Evolutionary conservation across 345 rosid genomes (phyloP), one percentile per base, ranked within the genome.

Genomic region (Abelmoschus esculentus): DNA sequence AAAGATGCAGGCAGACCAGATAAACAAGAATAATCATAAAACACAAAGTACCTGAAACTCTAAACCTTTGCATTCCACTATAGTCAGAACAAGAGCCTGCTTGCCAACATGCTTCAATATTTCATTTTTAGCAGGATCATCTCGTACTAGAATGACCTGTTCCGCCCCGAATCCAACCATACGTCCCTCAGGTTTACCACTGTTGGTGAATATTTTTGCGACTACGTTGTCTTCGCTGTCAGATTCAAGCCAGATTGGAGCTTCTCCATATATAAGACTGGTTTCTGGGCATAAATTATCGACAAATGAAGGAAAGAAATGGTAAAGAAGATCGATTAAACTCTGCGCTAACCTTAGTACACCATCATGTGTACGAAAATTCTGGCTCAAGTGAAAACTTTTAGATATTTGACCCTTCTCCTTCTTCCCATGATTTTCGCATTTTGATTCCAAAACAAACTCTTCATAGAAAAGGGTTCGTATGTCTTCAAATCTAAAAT

Each of bases 291-390:
- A 38, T 28, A 86, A 70, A 4, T 68, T 61, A 80, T 83, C 86
- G 61, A 85, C 10, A 29, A 42, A 75, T 10, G 18, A 47, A 1
- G 75, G 84, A 70, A 86, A 86, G 67, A 75, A 87, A 57, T 17
- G 72, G 56, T 74, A 79, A 53, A 87, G 82, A 29, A 85, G 80
- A 17, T 85, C 84, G 9, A 80, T 76, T 14, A 86, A 72, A 60
- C 86, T 86, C 64, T 84, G 89, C 3, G 87, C 86, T 70, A 87
- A 50, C 50, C 81, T 80, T 17, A 87, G 75, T 17, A 87, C 76
- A 61, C 86, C 84, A 59, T 57, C 75, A 77, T 85, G 89, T 26
- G 86, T 81, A 7, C 87, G 85, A 50, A 85, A 83, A 71, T 87
- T 85, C 61, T 82, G 86, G 71, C 69, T 74, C 80, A 86, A 75